Conservation (phyloP, 148 eudicot genomes). For the Chenopodium berlandieri region DNA sequence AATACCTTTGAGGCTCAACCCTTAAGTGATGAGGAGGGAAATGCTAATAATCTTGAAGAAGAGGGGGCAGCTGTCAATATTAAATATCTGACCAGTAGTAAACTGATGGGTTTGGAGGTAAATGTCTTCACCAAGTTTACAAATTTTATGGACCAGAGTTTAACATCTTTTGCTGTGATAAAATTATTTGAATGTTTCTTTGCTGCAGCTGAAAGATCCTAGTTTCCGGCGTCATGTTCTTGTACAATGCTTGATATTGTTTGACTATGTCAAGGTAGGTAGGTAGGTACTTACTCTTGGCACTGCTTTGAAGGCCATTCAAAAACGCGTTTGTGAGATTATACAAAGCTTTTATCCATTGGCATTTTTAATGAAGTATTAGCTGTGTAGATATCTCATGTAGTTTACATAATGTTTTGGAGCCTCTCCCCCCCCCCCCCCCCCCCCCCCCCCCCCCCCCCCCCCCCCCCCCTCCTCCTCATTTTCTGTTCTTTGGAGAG, state of each 20-base stretch:
- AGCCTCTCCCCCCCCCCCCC: neutral
- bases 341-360: neutral
- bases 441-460: neutral
- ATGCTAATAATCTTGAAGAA: slow-evolving; percentile 83
- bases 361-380: neutral
- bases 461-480: neutral
- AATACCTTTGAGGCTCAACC: slow-evolving; percentile 98
- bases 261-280: slow-evolving; percentile 94
- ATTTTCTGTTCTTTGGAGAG: neutral
- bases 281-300: neutral
- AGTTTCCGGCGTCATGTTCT: slow-evolving; percentile 96
- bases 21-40: slow-evolving; percentile 94
- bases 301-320: neutral
- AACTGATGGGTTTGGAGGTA: slow-evolving; percentile 98
- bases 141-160: neutral
- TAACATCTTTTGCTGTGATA: slow-evolving; percentile 1
- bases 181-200: slow-evolving; percentile 11
- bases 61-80: slow-evolving; percentile 85
- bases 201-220: slow-evolving; percentile 87
- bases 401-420: neutral
- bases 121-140: slow-evolving; percentile 10
- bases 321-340: neutral
- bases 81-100: slow-evolving; percentile 98
- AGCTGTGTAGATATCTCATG: neutral
- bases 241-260: slow-evolving; percentile 90